Evolutionary conservation across 345 rosid species (phyloP).

Genomic region (Eucalyptus paniculata): DNA sequence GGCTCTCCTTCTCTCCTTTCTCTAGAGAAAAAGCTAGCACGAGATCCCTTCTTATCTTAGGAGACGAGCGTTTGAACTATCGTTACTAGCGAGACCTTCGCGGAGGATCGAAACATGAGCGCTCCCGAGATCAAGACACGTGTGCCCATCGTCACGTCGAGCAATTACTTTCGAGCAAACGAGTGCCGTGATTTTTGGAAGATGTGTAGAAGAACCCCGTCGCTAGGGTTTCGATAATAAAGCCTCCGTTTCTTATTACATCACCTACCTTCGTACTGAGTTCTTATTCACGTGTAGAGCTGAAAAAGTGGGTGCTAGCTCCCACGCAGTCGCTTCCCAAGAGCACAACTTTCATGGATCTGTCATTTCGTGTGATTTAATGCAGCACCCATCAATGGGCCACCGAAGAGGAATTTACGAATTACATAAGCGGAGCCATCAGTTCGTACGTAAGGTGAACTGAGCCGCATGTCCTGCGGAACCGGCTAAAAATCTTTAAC

Average conservation of each 20-base stretch:
- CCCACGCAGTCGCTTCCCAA: not conserved
- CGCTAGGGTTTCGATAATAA: not conserved
- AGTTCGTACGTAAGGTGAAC: not conserved
- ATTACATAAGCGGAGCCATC: not conserved
- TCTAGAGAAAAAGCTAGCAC: not conserved
- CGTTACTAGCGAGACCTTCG: not conserved
- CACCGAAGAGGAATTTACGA: not conserved
- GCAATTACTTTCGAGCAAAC: not conserved
- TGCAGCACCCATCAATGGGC: not conserved
- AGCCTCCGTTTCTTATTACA: not conserved
- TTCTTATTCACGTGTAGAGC: not conserved
- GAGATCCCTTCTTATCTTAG: not conserved
- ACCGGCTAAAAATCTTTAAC: not conserved
- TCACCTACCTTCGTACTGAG: not conserved
- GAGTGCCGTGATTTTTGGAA: not conserved
- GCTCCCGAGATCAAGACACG: not conserved
- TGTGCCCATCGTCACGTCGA: not conserved
- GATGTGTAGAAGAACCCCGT: not conserved
- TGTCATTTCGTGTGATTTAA: not conserved
- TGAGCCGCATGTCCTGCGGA: not conserved
- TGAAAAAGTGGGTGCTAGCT: not conserved
- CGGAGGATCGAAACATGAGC: not conserved
- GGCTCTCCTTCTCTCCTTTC: not conserved
- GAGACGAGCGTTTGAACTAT: not conserved
- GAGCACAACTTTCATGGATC: not conserved